Base-by-base conservation (phyloP, 352 stramenopile genomes). In the Peronospora farinosa region DNA sequence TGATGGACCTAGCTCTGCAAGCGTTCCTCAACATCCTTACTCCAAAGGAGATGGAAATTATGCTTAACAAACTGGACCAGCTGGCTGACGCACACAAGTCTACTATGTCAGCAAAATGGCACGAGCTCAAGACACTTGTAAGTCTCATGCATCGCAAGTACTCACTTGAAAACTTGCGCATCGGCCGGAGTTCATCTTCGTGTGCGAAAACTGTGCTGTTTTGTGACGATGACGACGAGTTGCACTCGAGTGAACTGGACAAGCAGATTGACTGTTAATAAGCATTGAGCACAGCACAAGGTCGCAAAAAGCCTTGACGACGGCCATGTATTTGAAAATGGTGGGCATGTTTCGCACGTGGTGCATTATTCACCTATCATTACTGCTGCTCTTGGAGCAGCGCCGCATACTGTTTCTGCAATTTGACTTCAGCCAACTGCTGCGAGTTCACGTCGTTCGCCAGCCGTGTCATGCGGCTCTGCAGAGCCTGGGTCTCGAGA, bases 131-230 rank as follows among this genome's bases (percentile, higher is more conserved):
- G 66, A 92, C 81, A 16, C 72, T 92, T 8, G 67, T 92, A 41
- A 84, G 71, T 47, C 60, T 92, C 25, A 92, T 90, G 78, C 78
- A 83, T 43, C 78, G 78, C 58, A 92, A 92, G 51, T 92, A 92
- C 36, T 85, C 81, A 44, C 56, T 84, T 43, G 74, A 88, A 27
- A 88, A 91, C 51, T 65, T 91, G 17, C 73, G 79, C 27, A 65
- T 91, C 16, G 79, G 77, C 23, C 69, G 66, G 30, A 71, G 60
- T 42, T 31, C 58, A 31, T 71, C 63, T 23, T 59, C 72, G 7
- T 54, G 47, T 25, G 60, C 66, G 19, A 86, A 81, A 54, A 69
- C 48, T 0, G 51, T 67, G 42, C 53, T 84, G 21, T 83, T 84
- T 41, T 45, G 57, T 35, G 59, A 78, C 36, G 65, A 78, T 23